Percentiles rank a stretch among this genome's conserved stretches.
phyloP scores from a whole-genome alignment of 495 filamentous ascomycete species.

The Xylaria grammica region DNA sequence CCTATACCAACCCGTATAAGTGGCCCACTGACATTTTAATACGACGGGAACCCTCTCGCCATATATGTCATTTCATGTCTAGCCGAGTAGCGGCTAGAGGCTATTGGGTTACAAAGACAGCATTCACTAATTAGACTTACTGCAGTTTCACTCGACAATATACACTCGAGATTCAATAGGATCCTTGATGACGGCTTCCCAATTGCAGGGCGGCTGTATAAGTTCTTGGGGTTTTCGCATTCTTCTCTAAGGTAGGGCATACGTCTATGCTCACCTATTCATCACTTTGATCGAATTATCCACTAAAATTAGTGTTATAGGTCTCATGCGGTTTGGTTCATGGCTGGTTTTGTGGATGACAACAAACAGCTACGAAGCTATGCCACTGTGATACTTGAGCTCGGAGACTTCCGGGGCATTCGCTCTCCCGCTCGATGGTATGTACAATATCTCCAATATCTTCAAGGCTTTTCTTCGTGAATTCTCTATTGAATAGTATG shows the following conservation, averaged over 20 bases:
- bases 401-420: conserved; percentile 71
- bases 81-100: neutral
- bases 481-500: neutral
- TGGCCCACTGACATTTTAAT: neutral
- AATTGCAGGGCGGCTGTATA: conserved; percentile 67
- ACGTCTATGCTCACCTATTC: conserved; percentile 40
- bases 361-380: conserved; percentile 45
- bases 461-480: neutral
- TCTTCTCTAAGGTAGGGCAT: conserved; percentile 61
- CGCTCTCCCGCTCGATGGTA: conserved; percentile 66
- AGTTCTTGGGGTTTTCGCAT: conserved; percentile 82
- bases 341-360: conserved; percentile 66
- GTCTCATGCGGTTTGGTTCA: conserved; percentile 72
- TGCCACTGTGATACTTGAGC: conserved; percentile 57
- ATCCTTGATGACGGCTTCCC: conserved; percentile 61
- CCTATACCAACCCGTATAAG: neutral
- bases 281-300: no score
- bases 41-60: neutral
- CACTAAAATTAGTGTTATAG: neutral
- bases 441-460: neutral
- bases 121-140: neutral
- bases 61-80: neutral
- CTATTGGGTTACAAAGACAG: neutral
- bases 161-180: conserved; percentile 65
- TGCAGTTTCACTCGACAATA: conserved; percentile 52